A percentile compares a stretch with the other conserved stretches of the same genome.
phyloP scores from a whole-genome alignment of 2,329 filamentous ascomycete genomes.

The Peltaster fructicola region DNA sequence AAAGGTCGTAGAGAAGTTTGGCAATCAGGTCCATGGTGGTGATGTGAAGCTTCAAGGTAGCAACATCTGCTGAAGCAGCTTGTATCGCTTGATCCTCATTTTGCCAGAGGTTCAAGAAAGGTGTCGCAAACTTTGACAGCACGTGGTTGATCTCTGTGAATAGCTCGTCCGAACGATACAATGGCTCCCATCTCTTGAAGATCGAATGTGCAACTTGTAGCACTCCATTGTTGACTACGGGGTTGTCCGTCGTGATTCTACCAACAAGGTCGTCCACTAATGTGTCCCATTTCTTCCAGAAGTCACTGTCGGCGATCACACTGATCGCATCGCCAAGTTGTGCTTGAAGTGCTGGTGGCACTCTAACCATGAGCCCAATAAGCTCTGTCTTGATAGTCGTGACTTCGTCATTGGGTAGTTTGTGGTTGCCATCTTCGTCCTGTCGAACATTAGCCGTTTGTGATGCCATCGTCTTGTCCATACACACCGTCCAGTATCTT shows the following conservation, averaged over 20 bases:
- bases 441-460: conserved; percentile 17
- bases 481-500: conserved; percentile 67
- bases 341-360: conserved; percentile 70
- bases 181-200: conserved; percentile 84
- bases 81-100: conserved; percentile 54
- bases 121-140: conserved; percentile 61
- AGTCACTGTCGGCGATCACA: conserved; percentile 93
- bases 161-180: conserved; percentile 82
- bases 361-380: conserved; percentile 89
- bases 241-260: conserved; percentile 64
- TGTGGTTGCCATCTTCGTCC: conserved; percentile 89
- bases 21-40: conserved; percentile 73
- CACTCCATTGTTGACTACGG: conserved; percentile 78
- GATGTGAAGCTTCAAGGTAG: conserved; percentile 58
- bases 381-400: conserved; percentile 83
- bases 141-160: conserved; percentile 97
- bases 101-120: conserved; percentile 67
- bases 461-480: conserved; percentile 1
- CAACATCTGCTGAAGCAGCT: conserved; percentile 58
- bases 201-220: conserved; percentile 96
- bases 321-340: conserved; percentile 95
- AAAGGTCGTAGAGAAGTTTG: conserved; percentile 89
- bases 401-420: conserved; percentile 68
- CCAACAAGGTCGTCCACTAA: conserved; percentile 83
- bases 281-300: conserved; percentile 93